phyloP scores from a whole-genome alignment of 805 yeast genomes.

The Sugiyamaella qingdaonensis region DNA sequence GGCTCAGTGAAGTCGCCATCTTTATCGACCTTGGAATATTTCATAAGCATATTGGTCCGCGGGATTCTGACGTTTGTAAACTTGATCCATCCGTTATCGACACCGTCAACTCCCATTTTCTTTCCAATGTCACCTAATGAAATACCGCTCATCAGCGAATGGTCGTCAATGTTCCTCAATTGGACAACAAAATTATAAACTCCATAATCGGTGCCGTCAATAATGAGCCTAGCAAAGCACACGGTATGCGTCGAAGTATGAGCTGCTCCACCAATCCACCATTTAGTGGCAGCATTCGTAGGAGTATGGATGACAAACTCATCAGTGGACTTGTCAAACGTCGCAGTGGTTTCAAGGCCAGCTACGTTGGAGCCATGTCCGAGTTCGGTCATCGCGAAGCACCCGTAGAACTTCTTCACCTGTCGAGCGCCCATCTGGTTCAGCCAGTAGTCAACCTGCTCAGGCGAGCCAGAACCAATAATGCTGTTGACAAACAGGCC shows the following conservation, averaged over 20 bases:
- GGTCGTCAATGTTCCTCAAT: conserved; percentile 63
- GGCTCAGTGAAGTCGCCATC: conserved; percentile 72
- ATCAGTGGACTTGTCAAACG: conserved; percentile 60
- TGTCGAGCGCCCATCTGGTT: conserved; percentile 43
- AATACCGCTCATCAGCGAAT: conserved; percentile 72
- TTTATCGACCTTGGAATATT: conserved; percentile 66
- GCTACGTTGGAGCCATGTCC: conserved; percentile 96
- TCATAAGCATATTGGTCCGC: conserved; percentile 73
- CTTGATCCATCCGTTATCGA: conserved; percentile 97
- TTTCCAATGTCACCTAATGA: conserved; percentile 88
- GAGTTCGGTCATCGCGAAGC: conserved; percentile 90
- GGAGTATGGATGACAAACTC: conserved; percentile 81
- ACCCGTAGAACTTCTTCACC: conserved; percentile 54
- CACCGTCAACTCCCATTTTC: conserved; percentile 94
- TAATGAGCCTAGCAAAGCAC: conserved; percentile 80
- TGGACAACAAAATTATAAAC: conserved; percentile 92
- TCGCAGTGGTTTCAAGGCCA: conserved; percentile 88
- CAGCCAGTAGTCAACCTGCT: conserved; percentile 83
- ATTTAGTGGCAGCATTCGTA: conserved; percentile 86
- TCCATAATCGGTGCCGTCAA: conserved; percentile 82
- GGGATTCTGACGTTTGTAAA: conserved; percentile 82
- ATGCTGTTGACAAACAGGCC: conserved; percentile 80
- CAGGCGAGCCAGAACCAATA: conserved; percentile 82
- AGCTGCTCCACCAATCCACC: conserved; percentile 99
- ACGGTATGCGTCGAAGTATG: conserved; percentile 85